Evolutionary conservation across 176 grass and related monocot genomes (phyloP).

Genomic region (Canna indica): DNA sequence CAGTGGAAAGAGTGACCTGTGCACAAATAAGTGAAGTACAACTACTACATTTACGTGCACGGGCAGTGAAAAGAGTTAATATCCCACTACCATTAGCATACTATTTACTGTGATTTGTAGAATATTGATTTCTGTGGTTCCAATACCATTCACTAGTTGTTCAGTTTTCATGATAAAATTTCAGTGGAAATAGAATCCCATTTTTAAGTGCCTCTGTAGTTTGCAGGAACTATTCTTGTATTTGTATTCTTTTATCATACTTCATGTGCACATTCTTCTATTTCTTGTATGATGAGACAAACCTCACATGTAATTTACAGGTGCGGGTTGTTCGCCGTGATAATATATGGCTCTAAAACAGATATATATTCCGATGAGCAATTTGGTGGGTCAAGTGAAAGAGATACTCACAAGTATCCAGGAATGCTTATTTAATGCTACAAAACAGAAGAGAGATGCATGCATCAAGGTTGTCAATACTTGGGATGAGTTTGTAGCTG

Average conservation of each 20-base stretch:
- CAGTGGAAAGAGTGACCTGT: too few relatives aligned
- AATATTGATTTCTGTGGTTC: too few relatives aligned
- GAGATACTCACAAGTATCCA: conserved; percentile 50
- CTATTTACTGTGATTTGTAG: too few relatives aligned
- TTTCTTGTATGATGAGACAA: not conserved
- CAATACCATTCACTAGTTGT: too few relatives aligned
- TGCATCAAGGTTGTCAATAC: conserved; percentile 59
- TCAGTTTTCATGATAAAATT: too few relatives aligned
- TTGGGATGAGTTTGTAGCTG: conserved; percentile 72
- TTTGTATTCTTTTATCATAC: not conserved
- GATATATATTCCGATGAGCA: conserved; percentile 57
- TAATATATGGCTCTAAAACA: conserved; percentile 67
- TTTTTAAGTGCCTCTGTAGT: not conserved
- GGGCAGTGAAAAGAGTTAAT: too few relatives aligned
- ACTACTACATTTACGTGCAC: too few relatives aligned
- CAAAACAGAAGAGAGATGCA: conserved; percentile 78
- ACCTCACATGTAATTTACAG: conserved; percentile 22
- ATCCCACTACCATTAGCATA: too few relatives aligned
- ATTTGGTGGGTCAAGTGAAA: conserved; percentile 59
- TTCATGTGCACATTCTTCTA: not conserved
- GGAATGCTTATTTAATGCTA: conserved; percentile 59
- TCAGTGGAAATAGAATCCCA: too few relatives aligned
- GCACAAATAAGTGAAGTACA: too few relatives aligned
- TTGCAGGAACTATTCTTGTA: not conserved
- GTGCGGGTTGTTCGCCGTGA: conserved; percentile 66